A percentile compares a stretch with the other conserved stretches of the same genome.
Conservation (phyloP, 768 basidiomycete genomes). For the Mycena leptocephala region DNA sequence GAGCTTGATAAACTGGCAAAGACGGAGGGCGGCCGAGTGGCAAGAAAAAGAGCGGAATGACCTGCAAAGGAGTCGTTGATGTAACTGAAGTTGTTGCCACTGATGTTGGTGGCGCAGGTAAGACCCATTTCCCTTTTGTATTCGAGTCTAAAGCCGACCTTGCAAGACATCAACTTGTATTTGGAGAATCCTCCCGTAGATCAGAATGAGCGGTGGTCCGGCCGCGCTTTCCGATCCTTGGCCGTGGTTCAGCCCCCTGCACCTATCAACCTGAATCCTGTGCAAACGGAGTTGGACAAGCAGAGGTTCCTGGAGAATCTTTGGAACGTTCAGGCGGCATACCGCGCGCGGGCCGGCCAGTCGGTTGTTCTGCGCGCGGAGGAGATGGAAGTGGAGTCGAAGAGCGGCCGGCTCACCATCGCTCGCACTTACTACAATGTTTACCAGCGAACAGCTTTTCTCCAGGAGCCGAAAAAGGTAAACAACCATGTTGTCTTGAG, state of each 20-base stretch:
- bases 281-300: slow-evolving; percentile 78
- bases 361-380: slow-evolving; percentile 81
- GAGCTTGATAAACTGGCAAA: slow-evolving; percentile 83
- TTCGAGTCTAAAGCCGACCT: background rate
- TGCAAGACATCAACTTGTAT: slow-evolving; percentile 86
- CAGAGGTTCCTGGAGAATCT: slow-evolving; percentile 89
- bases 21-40: slow-evolving; percentile 71
- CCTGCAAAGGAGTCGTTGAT: slow-evolving; percentile 89
- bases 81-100: slow-evolving; percentile 88
- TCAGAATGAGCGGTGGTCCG: slow-evolving; percentile 90
- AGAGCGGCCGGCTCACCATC: slow-evolving; percentile 71
- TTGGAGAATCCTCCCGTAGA: slow-evolving; percentile 88
- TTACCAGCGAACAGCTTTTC: slow-evolving; percentile 86
- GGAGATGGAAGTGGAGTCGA: slow-evolving; percentile 84
- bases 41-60: slow-evolving; percentile 86
- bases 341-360: slow-evolving; percentile 80
- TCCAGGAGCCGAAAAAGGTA: slow-evolving; percentile 88
- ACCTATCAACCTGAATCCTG: slow-evolving; percentile 77
- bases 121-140: slow-evolving; percentile 40
- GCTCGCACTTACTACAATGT: slow-evolving; percentile 93
- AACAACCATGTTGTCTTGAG: slow-evolving; percentile 25
- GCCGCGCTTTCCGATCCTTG: slow-evolving; percentile 86
- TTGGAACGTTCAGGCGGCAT: slow-evolving; percentile 90
- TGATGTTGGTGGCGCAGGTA: slow-evolving; percentile 90
- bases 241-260: slow-evolving; percentile 85